These are phyloP conservation scores for Stellera chamaejasme DNA, from an alignment of 345 rosid genomes.

Conservation along the genomic window DNA sequence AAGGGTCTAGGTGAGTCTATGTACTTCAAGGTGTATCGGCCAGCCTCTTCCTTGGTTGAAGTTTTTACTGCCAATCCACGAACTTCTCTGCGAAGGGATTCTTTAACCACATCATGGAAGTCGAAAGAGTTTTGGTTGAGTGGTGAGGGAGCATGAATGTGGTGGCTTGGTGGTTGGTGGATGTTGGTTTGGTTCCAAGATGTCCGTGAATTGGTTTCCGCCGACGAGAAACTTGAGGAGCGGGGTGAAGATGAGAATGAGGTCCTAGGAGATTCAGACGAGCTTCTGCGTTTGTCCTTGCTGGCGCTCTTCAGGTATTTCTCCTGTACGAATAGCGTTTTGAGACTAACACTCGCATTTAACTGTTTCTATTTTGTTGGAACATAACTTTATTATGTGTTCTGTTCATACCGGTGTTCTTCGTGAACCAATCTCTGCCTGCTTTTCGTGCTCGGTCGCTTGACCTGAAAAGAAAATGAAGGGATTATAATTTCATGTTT, in stretches of 20 bases:
- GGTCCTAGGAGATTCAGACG: conserved; percentile 62
- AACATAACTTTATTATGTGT: not conserved
- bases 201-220: conserved; percentile 42
- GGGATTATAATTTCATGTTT: too few species aligned
- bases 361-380: not conserved
- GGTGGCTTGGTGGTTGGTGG: conserved; percentile 17
- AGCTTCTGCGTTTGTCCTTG: conserved; percentile 47
- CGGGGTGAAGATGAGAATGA: conserved; percentile 70
- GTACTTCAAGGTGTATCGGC: conserved; percentile 41
- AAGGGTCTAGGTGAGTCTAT: conserved; percentile 63
- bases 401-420: conserved; percentile 36
- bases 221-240: conserved; percentile 67
- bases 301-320: conserved; percentile 32
- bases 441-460: conserved; percentile 25
- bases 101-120: conserved; percentile 47
- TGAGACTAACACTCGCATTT: conserved; percentile 4
- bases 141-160: conserved; percentile 20
- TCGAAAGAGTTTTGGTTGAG: conserved; percentile 33
- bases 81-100: conserved; percentile 55
- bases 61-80: conserved; percentile 34
- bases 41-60: conserved; percentile 20
- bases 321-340: conserved; percentile 36
- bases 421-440: conserved; percentile 22
- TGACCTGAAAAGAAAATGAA: conserved; percentile 33
- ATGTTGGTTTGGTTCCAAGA: conserved; percentile 22